phyloP scores from a whole-genome alignment of 2,329 filamentous ascomycete species.

The Cladophialophora immunda region DNA sequence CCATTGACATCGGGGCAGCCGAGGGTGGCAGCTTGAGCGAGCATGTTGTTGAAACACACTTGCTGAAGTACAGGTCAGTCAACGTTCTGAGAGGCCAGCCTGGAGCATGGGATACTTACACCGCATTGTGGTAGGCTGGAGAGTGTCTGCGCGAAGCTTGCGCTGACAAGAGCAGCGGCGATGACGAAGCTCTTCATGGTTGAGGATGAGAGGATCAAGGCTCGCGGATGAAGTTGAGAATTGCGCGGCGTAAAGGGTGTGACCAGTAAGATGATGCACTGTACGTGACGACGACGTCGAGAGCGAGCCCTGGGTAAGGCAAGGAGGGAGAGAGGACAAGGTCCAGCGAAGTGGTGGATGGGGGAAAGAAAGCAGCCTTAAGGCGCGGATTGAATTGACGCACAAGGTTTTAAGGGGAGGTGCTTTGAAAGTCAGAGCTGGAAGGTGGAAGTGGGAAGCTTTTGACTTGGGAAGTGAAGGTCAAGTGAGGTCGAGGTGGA shows the following conservation, averaged over 20 bases:
- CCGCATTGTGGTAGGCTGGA: constrained; percentile 40
- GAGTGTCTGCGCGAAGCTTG: constrained; percentile 39
- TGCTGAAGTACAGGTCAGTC: constrained; percentile 45
- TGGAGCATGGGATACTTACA: constrained; percentile 38
- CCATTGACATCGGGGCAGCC: constrained; percentile 46
- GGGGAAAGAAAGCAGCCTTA: constrained; percentile 15
- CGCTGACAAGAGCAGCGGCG: constrained; percentile 38
- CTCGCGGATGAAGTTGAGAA: constrained; percentile 28
- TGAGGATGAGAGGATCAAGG: constrained; percentile 25
- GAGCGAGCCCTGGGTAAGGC: constrained; percentile 22
- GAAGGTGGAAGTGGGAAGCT: constrained; percentile 24
- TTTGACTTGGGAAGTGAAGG: constrained; percentile 19
- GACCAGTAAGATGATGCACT: constrained; percentile 36
- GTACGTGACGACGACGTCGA: constrained; percentile 28
- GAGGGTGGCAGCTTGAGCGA: constrained; percentile 49
- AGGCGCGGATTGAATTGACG: constrained; percentile 2
- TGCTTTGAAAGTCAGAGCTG: constrained; percentile 1
- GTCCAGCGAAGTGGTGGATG: constrained; percentile 25
- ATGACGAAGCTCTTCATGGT: constrained; percentile 44
- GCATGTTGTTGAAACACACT: constrained; percentile 57
- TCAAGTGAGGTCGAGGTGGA: constrained; percentile 8
- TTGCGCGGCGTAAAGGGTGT: constrained; percentile 37
- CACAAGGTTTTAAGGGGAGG: constrained; percentile 17
- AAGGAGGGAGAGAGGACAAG: constrained; percentile 24
- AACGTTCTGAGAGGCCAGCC: neutral